Evolutionary conservation across 345 rosid genomes (phyloP), one percentile per base, ranked within the genome.

Genomic region (Fremontodendron californicum): DNA sequence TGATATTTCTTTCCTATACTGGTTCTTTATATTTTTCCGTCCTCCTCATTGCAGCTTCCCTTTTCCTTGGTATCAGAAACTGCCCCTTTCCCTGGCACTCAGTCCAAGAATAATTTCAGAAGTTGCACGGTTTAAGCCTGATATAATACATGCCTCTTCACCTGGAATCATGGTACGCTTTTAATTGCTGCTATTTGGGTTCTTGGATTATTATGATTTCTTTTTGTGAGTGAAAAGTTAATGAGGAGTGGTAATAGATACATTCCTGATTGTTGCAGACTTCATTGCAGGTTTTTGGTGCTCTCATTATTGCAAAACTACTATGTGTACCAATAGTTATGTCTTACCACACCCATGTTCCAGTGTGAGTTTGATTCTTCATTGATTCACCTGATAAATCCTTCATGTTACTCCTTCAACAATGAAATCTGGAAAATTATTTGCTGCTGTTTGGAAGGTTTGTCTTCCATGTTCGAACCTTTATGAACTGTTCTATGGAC

Each of bases 281-380:
- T 52, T 23, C 67, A 5, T 71, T 84, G 43, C 70, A 95, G 99
- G 99, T 96, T 65, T 96, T 96, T 79, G 98, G 99, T 75, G 99
- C 99, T 27, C 93, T 96, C 9, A 80, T 81, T 39, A 96, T 96
- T 78, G 93, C 97, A 51, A 96, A 96, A 83, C 77, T 96, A 82
- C 73, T 96, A 75, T 87, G 87, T 11, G 98, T 96, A n/a, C 99
- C 99, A 49, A 90, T 96, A 33, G 98, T 96, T 74, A 93, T 96
- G 99, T 96, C 99, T 42, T 93, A 96, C 81, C 99, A 96, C 85
- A 96, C 98, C 75, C 99, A 96, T 74, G 99, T 96, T 70, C 99
- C 99, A 54, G 98, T 96, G 99, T 96, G 85, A 91, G 99, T 86
- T 80, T 63, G 27, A 58, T 58, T 72, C 52, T 75, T 49, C 75